A percentile compares a stretch with the other conserved stretches of the same genome.
Evolutionary conservation across 2,329 filamentous ascomycete species (phyloP).

Genomic region (Xylariales sp.): DNA sequence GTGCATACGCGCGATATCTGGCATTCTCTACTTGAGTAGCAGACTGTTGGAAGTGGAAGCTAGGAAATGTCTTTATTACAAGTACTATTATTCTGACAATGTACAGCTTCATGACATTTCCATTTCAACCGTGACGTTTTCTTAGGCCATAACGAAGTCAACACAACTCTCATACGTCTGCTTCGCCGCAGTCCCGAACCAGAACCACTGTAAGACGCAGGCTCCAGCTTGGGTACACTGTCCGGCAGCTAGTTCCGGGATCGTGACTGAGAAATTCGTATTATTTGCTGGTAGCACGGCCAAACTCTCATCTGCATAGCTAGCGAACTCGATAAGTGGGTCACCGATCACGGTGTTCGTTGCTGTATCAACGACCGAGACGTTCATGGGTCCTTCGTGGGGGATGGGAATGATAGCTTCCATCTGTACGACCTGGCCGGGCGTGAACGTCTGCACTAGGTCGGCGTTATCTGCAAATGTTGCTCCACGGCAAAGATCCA

Average conservation of each 20-base stretch:
- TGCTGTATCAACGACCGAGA: constrained; percentile 51
- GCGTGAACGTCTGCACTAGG: constrained; percentile 36
- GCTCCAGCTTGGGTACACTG: constrained; percentile 25
- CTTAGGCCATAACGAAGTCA: constrained; percentile 26
- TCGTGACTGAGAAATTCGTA: constrained; percentile 37
- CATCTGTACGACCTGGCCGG: constrained; percentile 40
- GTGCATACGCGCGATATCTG: no score
- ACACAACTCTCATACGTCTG: constrained; percentile 37
- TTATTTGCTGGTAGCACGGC: constrained; percentile 35
- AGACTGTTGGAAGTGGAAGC: no score
- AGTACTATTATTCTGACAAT: no score
- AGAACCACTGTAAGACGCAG: constrained; percentile 43
- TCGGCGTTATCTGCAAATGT: constrained; percentile 39
- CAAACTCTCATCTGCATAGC: constrained; percentile 45
- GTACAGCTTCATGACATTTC: no score
- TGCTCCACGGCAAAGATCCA: constrained; percentile 44
- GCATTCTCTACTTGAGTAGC: no score
- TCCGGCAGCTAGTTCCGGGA: constrained; percentile 25
- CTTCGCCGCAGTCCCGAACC: constrained; percentile 30
- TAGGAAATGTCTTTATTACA: no score
- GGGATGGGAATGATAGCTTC: constrained; percentile 36
- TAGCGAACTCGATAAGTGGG: constrained; percentile 49
- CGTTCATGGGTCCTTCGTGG: constrained; percentile 45
- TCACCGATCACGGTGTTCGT: constrained; percentile 47
- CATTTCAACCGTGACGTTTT: no score